A percentile compares a stretch with the other conserved stretches of the same genome.
phyloP scores from a whole-genome alignment of 2,329 filamentous ascomycete genomes.

The Neonectria neomacrospora region DNA sequence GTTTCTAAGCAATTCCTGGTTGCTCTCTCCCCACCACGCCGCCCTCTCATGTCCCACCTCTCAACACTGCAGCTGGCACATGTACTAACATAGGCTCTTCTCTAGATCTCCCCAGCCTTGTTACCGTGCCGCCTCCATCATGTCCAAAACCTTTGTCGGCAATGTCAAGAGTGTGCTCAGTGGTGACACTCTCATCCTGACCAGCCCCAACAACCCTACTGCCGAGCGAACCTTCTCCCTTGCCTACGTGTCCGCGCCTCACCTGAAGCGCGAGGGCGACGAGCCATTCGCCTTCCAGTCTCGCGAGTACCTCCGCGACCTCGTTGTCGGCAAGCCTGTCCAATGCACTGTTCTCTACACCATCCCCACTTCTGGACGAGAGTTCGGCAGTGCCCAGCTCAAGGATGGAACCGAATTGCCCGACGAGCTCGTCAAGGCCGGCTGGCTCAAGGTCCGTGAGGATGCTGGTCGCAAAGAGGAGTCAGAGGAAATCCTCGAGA shows the following conservation, averaged over 20 bases:
- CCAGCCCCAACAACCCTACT: constrained; percentile 81
- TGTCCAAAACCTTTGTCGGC: constrained; percentile 69
- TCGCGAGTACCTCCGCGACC: constrained; percentile 87
- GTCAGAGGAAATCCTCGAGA: constrained; percentile 75
- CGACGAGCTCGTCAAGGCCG: constrained; percentile 84
- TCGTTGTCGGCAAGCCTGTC: constrained; percentile 86
- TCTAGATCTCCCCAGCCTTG: constrained; percentile 36
- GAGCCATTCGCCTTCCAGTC: constrained; percentile 95
- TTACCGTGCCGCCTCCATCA: constrained; percentile 47
- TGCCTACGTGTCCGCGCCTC: constrained; percentile 90
- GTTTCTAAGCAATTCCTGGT: neutral
- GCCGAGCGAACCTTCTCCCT: constrained; percentile 89
- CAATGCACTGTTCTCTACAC: constrained; percentile 89
- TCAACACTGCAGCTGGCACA: constrained; percentile 1
- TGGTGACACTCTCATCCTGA: constrained; percentile 89
- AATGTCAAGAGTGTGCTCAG: constrained; percentile 95
- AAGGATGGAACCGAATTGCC: constrained; percentile 82
- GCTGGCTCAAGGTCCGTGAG: constrained; percentile 93
- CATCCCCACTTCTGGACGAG: constrained; percentile 84
- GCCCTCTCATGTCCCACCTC: neutral
- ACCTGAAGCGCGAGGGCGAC: constrained; percentile 87
- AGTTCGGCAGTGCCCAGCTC: constrained; percentile 85
- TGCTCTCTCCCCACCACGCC: neutral
- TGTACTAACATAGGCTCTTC: constrained; percentile 31
- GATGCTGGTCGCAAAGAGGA: constrained; percentile 94